phyloP scores from a whole-genome alignment of 805 yeast genomes.

The Wickerhamiella azymoides region DNA sequence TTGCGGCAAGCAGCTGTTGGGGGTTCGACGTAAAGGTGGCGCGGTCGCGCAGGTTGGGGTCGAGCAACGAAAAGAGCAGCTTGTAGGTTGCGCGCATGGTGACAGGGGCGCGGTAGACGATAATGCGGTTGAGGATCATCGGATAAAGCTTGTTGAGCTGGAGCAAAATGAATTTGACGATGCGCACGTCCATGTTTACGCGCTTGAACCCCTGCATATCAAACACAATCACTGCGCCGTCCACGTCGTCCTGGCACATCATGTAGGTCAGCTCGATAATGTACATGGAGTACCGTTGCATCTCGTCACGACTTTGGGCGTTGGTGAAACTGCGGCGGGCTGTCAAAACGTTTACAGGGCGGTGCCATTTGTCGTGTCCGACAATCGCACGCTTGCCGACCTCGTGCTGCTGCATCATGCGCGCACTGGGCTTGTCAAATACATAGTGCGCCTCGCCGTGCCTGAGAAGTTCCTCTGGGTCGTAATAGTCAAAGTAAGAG shows the following conservation, averaged over 20 bases:
- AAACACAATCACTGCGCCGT: constrained; percentile 70
- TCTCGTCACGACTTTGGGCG: constrained; percentile 54
- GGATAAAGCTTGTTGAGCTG: constrained; percentile 96
- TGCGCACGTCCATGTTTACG: constrained; percentile 84
- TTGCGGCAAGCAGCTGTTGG: constrained; percentile 51
- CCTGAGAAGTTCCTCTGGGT: constrained; percentile 46
- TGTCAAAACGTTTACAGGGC: constrained; percentile 17
- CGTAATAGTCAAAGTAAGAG: constrained; percentile 56
- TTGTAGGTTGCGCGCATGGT: constrained; percentile 91
- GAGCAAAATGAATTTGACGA: constrained; percentile 77
- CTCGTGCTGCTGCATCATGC: constrained; percentile 30
- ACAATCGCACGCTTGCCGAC: constrained; percentile 3
- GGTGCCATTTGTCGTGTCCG: constrained; percentile 5
- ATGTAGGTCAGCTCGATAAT: constrained; percentile 74
- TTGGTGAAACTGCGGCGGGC: constrained; percentile 61
- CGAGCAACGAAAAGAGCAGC: constrained; percentile 83
- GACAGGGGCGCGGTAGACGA: constrained; percentile 95
- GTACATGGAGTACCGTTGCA: constrained; percentile 60
- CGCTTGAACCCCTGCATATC: constrained; percentile 78
- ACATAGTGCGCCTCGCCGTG: constrained; percentile 60
- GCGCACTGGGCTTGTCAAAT: constrained; percentile 25
- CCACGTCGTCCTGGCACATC: constrained; percentile 58
- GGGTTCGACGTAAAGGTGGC: constrained; percentile 64
- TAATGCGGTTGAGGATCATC: constrained; percentile 70
- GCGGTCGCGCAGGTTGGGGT: constrained; percentile 90